Percentiles rank a stretch among this genome's conserved stretches.
These are phyloP conservation scores for Cinchona pubescens DNA, from an alignment of 257 asterid genomes.

Conservation along the genomic window DNA sequence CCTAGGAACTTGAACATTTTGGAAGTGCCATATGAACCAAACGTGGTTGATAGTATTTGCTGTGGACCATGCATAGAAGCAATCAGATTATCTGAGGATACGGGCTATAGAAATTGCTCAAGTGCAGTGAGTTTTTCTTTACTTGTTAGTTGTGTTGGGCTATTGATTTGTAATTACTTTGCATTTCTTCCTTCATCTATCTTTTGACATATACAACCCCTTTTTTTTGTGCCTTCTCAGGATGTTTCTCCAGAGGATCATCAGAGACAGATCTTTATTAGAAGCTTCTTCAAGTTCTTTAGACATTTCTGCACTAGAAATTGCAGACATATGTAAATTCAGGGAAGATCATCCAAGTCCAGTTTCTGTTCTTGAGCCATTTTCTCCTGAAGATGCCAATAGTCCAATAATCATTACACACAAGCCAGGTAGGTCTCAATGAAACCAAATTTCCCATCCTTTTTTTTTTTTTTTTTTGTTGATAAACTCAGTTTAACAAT, in stretches of 20 bases:
- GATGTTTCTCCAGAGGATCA: conserved; percentile 36
- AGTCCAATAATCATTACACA: conserved; percentile 43
- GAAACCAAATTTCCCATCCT: not conserved
- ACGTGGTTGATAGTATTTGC: conserved; percentile 11
- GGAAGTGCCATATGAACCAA: conserved; percentile 22
- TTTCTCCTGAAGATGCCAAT: conserved; percentile 45
- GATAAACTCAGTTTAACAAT: not conserved
- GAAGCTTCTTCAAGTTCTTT: conserved; percentile 40
- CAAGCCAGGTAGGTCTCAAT: conserved; percentile 41
- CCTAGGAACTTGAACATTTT: conserved; percentile 11
- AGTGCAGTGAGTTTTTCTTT: conserved; percentile 31
- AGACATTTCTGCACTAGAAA: conserved; percentile 32
- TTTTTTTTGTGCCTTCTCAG: conserved; percentile 35
- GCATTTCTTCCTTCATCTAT: not conserved
- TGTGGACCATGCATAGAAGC: conserved; percentile 7
- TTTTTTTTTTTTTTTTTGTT: too few relatives aligned
- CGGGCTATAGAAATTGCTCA: conserved; percentile 21
- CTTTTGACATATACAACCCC: conserved; percentile 5
- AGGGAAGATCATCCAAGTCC: conserved; percentile 77
- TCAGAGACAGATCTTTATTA: conserved; percentile 33
- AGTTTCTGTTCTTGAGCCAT: conserved; percentile 70
- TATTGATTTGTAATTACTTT: not conserved
- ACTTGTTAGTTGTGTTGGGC: not conserved
- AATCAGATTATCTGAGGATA: conserved; percentile 23
- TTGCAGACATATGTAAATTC: conserved; percentile 34